Percentiles rank a stretch among this genome's conserved stretches.
Evolutionary conservation across 164 flowering plant genomes (phyloP).

Genomic region (Kingdonia uniflora): DNA sequence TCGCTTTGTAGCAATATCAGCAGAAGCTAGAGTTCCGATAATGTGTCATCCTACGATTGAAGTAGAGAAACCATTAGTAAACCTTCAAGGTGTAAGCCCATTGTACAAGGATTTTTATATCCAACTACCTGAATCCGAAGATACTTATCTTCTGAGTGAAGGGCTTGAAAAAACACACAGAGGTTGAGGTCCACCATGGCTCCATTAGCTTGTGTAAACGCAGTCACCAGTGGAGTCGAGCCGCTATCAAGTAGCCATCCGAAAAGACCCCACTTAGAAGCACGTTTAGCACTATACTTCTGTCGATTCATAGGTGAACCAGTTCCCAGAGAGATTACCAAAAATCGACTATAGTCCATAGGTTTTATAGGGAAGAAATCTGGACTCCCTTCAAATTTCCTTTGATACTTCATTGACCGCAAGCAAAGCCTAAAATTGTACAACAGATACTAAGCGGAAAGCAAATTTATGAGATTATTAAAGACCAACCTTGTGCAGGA

Average conservation of each 20-base stretch:
- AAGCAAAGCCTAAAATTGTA: conserved; percentile 14
- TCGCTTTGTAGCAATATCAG: conserved; percentile 21
- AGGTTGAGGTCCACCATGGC: conserved; percentile 26
- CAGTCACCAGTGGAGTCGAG: conserved; percentile 19
- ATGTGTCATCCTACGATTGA: conserved; percentile 18
- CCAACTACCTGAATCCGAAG: conserved; percentile 25
- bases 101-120: neutral
- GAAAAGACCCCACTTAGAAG: conserved; percentile 27
- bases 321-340: conserved; percentile 30
- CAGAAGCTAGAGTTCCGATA: conserved; percentile 18
- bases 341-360: conserved; percentile 14
- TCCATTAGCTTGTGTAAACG: conserved; percentile 21
- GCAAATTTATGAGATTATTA: neutral
- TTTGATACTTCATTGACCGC: conserved; percentile 24
- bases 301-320: conserved; percentile 15
- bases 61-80: neutral
- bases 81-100: neutral
- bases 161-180: conserved; percentile 19
- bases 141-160: conserved; percentile 18
- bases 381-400: conserved; percentile 11
- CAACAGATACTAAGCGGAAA: neutral
- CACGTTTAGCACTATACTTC: conserved; percentile 15
- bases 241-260: conserved; percentile 20
- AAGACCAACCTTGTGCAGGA: no score
- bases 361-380: conserved; percentile 18